Base-by-base conservation (phyloP, 1,139 yeast genomes). In the Nematodospora anomalae region DNA sequence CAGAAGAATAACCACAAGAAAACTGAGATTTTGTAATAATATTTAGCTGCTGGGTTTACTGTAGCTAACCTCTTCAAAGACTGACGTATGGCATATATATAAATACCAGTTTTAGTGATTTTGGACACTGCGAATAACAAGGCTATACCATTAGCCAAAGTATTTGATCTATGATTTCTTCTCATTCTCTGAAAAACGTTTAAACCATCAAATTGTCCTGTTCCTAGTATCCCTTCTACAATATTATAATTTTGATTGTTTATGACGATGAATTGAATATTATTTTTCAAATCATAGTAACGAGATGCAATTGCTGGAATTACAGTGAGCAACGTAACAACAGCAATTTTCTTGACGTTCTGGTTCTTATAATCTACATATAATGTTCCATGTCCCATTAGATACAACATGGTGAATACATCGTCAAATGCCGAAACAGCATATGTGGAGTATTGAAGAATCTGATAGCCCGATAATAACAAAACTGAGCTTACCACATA, bases 341-440 rank as follows among this genome's bases (percentile, higher is more conserved):
- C 14, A 2, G 18, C 22, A 7, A 33, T 34, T 13, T 32, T 38
- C 13, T 25, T 33, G 5, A 34, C 16, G 13, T 23, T 36, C 12
- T 27, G 35, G 6, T 25, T 24, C 15, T 26, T 12, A 11, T 14
- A 25, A 12, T 25, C 33, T 3, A 14, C 21, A 14, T 32, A 30
- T 3, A 24, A 26, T 11, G 38, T 33, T 16, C 45, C 45, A 29
- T 41, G 38, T 6, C 45, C 45, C 32, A 34, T 26, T 9, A 42
- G 16, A 25, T 28, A 42, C 16, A 42, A 12, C 24, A 42, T 25
- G 2, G 36, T 36, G 25, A 42, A 38, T 12, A 35, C 24, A 20
- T 42, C 43, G 26, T 39, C 43, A 7, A 35, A 11, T 6, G 36
- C 32, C n/a, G 31, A 23, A n/a, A 23, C 33, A 6, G 35, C 15